Evolutionary conservation across 768 basidiomycete species (phyloP).

Genomic region (Mrakia frigida): DNA sequence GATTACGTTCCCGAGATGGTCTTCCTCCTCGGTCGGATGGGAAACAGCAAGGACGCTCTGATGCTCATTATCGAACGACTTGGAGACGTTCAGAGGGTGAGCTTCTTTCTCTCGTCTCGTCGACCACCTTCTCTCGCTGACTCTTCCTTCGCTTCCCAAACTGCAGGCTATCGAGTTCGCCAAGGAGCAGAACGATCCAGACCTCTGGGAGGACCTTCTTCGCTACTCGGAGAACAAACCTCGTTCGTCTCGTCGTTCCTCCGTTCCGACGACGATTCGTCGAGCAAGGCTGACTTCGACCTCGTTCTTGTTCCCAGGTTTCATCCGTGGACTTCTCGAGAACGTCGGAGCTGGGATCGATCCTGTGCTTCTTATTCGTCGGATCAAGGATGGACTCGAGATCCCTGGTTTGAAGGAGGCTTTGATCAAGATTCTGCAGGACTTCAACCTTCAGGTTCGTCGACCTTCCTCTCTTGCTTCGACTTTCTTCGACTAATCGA

Average conservation of each 20-base stretch:
- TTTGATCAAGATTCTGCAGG: conserved; percentile 92
- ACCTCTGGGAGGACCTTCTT: conserved; percentile 95
- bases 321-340: conserved; percentile 90
- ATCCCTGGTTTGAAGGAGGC: conserved; percentile 93
- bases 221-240: conserved; percentile 92
- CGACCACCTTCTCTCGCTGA: not conserved
- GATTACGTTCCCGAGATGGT: conserved; percentile 96
- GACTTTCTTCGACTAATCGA: not conserved
- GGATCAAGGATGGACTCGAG: conserved; percentile 92
- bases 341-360: conserved; percentile 95
- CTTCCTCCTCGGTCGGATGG: conserved; percentile 93
- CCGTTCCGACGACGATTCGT: not conserved
- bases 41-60: conserved; percentile 90
- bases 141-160: not conserved
- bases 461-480: too few relatives aligned
- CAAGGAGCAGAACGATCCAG: conserved; percentile 92
- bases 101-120: conserved; percentile 36
- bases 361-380: conserved; percentile 84
- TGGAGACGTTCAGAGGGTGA: conserved; percentile 80
- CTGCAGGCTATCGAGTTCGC: conserved; percentile 91
- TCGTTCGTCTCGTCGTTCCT: conserved; percentile 48
- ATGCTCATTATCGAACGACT: conserved; percentile 91
- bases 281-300: conserved; percentile 6
- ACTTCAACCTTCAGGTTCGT: conserved; percentile 72
- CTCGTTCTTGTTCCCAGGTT: conserved; percentile 52